phyloP scores from a whole-genome alignment of 768 basidiomycete species.

The Pholiota conissans region DNA sequence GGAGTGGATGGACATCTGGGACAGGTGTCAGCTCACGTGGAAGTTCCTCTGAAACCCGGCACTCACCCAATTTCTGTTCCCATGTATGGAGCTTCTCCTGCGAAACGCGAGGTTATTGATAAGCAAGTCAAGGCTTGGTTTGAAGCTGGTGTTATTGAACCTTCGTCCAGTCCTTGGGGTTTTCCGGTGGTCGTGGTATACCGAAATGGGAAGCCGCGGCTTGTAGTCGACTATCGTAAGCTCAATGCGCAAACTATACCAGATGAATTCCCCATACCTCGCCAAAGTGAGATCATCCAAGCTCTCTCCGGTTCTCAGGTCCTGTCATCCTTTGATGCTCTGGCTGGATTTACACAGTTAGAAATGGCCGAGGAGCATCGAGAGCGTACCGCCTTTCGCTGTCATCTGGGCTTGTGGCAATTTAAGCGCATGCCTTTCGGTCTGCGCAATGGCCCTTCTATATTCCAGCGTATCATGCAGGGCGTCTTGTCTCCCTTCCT shows the following conservation, averaged over 20 bases:
- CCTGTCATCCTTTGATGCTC: constrained; percentile 25
- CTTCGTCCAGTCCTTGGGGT: constrained; percentile 37
- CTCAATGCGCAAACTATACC: constrained; percentile 8
- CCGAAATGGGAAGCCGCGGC: constrained; percentile 33
- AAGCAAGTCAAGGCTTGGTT: constrained; percentile 29
- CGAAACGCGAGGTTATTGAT: constrained; percentile 24
- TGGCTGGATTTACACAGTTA: constrained; percentile 41
- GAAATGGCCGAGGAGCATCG: constrained; percentile 18
- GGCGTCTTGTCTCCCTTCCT: constrained; percentile 31
- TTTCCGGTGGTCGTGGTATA: constrained; percentile 34
- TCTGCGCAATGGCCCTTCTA: constrained; percentile 32
- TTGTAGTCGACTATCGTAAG: constrained; percentile 32
- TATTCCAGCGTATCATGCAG: constrained; percentile 45
- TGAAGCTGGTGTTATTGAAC: constrained; percentile 36
- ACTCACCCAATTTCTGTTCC: constrained; percentile 26
- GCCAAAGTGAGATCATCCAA: constrained; percentile 25
- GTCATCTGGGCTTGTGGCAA: constrained; percentile 39
- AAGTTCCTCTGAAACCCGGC: too few relatives aligned
- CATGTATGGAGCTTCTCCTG: constrained; percentile 23
- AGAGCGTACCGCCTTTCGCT: constrained; percentile 36
- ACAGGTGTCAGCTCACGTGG: not conserved
- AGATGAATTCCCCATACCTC: constrained; percentile 24
- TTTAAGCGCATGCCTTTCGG: constrained; percentile 44
- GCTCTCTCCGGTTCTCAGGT: constrained; percentile 28
- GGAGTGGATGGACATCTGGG: not conserved